Conservation (phyloP, 129 eudicot species). For the Pulicaria dysenterica region DNA sequence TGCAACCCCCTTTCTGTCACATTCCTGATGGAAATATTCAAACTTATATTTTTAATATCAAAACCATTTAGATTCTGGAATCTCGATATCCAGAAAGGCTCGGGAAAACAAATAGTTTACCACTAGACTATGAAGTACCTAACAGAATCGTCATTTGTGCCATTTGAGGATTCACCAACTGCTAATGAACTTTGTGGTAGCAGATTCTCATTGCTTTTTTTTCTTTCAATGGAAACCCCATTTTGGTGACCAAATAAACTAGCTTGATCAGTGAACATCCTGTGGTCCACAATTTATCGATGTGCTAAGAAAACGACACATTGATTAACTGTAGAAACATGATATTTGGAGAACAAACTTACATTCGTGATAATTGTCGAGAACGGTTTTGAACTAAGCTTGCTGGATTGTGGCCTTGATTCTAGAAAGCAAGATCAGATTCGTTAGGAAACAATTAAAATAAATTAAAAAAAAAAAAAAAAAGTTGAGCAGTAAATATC, state of each 20-base stretch:
- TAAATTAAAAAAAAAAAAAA: neutral
- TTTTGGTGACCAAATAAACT: slow-evolving; percentile 47
- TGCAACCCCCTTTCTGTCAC: slow-evolving; percentile 58
- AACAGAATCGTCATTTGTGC: slow-evolving; percentile 39
- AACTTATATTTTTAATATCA: slow-evolving; percentile 1
- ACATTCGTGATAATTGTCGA: slow-evolving; percentile 69
- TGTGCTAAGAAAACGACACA: neutral
- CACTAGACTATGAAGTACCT: slow-evolving; percentile 35
- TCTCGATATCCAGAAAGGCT: neutral
- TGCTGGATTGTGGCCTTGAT: slow-evolving; percentile 51
- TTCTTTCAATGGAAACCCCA: slow-evolving; percentile 37
- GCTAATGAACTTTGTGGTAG: slow-evolving; percentile 40
- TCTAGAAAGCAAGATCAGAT: slow-evolving; percentile 37
- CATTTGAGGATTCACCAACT: slow-evolving; percentile 52
- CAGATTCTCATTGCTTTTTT: slow-evolving; percentile 44
- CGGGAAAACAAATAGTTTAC: slow-evolving; percentile 2
- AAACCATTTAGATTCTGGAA: slow-evolving; percentile 3
- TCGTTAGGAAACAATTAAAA: slow-evolving; percentile 1
- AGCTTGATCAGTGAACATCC: slow-evolving; percentile 60
- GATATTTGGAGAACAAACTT: slow-evolving; percentile 26
- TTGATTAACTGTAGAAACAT: slow-evolving; percentile 10
- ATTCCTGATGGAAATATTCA: slow-evolving; percentile 41
- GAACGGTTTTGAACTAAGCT: slow-evolving; percentile 58
- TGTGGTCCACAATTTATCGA: slow-evolving; percentile 33
- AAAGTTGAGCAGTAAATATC: slow-evolving; percentile 3